Evolutionary conservation across 345 rosid genomes (phyloP), one percentile per base, ranked within the genome.

Genomic region (Populus euphratica): DNA sequence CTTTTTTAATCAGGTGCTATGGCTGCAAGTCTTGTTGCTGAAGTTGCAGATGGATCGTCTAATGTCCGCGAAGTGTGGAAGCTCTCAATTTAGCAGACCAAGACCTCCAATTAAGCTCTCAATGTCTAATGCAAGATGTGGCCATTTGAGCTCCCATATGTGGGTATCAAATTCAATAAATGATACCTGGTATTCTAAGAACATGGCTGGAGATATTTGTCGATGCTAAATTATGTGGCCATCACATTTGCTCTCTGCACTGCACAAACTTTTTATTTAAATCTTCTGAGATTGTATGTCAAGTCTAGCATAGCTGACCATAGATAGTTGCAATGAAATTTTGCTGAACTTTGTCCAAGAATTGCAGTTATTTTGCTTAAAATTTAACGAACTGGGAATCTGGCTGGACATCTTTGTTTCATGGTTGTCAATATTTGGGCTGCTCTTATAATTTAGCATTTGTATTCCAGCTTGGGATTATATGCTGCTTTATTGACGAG

Each of bases 11-110:
- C 82, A 92, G 97, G 94, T 73, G 80, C 80, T 73, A 82, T 96
- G 90, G 82, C 83, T 52, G 79, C 89, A 78, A 70, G 80, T n/a
- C 86, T 93, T 79, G 90, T 93, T 68, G 87, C 90, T 64, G 91
- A 91, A 87, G 92, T 92, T 79, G 85, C 92, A 25, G 96, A 96
- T 85, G 99, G 98, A 76, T 93, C 94, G 10, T 93, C 98, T 36
- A 96, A 92, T 70, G 87, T 96, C 69, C 89, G 97, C 64, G 98
- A 93, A 86, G 94, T 91, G 70, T 92, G 99, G 97, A 92, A 90
- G 85, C 91, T 96, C 75, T 88, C 68, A 4, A 39, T 73, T 25
- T 76, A 83, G 78, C 66, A 74, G 68, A 70, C 31, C 21, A 31
- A 66, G 39, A 36, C 17, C 64, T 63, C 18, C 25, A 18, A 61